Evolutionary conservation across 1,284 basidiomycete genomes (phyloP).

Genomic region (Kwoniella shivajii): DNA sequence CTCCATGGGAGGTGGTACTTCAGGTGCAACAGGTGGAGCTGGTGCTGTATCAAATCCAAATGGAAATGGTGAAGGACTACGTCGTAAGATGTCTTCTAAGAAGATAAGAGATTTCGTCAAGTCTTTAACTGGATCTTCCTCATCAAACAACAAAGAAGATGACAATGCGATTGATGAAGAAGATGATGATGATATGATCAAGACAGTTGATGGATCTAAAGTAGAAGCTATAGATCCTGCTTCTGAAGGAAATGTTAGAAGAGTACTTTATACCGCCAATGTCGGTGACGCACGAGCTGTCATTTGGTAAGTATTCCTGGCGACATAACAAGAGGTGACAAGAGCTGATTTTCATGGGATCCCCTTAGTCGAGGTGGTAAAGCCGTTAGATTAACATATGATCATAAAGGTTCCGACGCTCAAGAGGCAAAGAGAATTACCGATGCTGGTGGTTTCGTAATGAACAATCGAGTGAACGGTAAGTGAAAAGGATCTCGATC

Average conservation of each 20-base stretch:
- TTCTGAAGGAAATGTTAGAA: slow-evolving; percentile 55
- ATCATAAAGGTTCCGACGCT: slow-evolving; percentile 96
- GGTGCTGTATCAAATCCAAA: slow-evolving; percentile 14
- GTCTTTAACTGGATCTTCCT: slow-evolving; percentile 38
- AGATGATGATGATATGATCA: slow-evolving; percentile 20
- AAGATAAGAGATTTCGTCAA: slow-evolving; percentile 52
- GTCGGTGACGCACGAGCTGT: slow-evolving; percentile 67
- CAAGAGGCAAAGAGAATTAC: slow-evolving; percentile 97
- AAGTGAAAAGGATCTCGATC: slow-evolving; percentile 10
- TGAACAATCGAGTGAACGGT: slow-evolving; percentile 96
- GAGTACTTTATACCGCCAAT: slow-evolving; percentile 94
- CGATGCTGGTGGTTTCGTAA: slow-evolving; percentile 96
- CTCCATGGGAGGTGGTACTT: slow-evolving; percentile 36
- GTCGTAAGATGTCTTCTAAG: slow-evolving; percentile 40
- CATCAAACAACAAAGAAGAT: slow-evolving; percentile 24
- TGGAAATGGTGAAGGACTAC: slow-evolving; percentile 19
- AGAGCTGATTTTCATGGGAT: background rate
- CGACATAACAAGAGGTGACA: slow-evolving; percentile 1
- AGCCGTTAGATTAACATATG: slow-evolving; percentile 93
- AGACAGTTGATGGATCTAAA: slow-evolving; percentile 36
- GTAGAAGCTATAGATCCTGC: slow-evolving; percentile 51
- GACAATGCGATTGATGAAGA: slow-evolving; percentile 34
- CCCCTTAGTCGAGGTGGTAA: slow-evolving; percentile 72
- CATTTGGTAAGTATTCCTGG: slow-evolving; percentile 42
- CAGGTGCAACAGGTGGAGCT: slow-evolving; percentile 27